These are phyloP conservation scores for Chlorella ohadii DNA, from an alignment of 139 green algal species.

Conservation along the genomic window DNA sequence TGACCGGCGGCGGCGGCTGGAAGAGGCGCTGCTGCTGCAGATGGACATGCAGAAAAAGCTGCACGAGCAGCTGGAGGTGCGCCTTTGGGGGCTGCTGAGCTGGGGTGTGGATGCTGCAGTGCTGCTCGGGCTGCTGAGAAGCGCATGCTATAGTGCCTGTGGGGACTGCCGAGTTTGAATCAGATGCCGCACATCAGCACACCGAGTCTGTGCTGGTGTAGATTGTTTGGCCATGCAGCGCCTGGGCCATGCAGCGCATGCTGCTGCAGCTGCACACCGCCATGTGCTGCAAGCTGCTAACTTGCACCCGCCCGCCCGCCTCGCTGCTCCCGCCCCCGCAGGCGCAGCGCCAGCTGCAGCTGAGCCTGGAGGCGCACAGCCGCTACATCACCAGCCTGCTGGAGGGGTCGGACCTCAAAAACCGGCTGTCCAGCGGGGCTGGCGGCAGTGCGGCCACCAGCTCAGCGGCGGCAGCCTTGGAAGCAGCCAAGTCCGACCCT, in stretches of 20 bases:
- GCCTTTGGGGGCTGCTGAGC: background rate
- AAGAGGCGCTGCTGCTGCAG: slow-evolving; percentile 91
- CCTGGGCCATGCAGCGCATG: no score
- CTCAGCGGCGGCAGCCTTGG: background rate
- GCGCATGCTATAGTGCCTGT: no score
- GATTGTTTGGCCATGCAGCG: no score
- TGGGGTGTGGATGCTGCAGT: background rate
- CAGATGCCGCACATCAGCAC: no score
- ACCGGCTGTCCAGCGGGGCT: slow-evolving; percentile 2
- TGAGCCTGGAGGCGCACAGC: slow-evolving; percentile 90
- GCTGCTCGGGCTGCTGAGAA: no score
- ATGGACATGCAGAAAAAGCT: slow-evolving; percentile 97
- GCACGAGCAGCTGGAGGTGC: slow-evolving; percentile 94
- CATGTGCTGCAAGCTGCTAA: background rate
- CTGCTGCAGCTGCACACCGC: no score
- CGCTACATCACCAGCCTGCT: slow-evolving; percentile 86
- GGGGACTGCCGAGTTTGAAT: no score
- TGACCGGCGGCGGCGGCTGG: slow-evolving; percentile 52
- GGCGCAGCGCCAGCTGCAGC: slow-evolving; percentile 90
- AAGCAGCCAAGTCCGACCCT: background rate
- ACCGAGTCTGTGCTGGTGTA: no score
- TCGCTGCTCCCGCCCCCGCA: slow-evolving; percentile 40
- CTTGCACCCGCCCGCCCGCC: background rate
- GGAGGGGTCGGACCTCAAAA: slow-evolving; percentile 13
- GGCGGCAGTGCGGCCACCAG: background rate